Evolutionary conservation across 176 grass and related monocot species (phyloP).

Genomic region (Avena insularis): DNA sequence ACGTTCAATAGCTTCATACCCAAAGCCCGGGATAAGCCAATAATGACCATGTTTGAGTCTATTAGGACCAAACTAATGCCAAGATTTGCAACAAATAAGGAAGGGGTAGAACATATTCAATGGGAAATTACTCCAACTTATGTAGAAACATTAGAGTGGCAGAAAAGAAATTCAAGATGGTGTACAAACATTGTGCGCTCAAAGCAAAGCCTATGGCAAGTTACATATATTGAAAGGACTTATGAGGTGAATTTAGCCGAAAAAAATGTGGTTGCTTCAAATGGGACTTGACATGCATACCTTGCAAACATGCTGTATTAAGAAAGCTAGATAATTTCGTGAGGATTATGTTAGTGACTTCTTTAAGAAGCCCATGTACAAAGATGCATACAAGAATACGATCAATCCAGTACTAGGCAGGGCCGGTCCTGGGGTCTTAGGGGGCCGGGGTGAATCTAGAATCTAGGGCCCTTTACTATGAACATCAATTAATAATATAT

Average conservation of each 20-base stretch:
- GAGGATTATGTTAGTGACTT: too few species aligned
- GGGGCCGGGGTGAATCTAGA: too few species aligned
- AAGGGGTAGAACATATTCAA: neutral
- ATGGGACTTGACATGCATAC: too few species aligned
- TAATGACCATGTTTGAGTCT: neutral
- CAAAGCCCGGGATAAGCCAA: neutral
- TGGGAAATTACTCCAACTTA: conserved; percentile 6
- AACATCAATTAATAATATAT: too few species aligned
- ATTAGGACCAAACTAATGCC: neutral
- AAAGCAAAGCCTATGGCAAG: neutral
- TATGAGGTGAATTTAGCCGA: neutral
- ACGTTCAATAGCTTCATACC: neutral
- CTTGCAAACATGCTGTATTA: too few species aligned
- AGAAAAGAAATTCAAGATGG: neutral
- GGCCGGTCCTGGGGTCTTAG: too few species aligned
- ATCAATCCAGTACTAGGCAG: too few species aligned
- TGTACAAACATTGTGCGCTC: neutral
- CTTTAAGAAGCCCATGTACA: too few species aligned
- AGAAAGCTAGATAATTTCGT: too few species aligned
- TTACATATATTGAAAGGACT: neutral
- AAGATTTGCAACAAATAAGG: neutral
- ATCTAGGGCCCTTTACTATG: too few species aligned
- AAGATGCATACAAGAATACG: too few species aligned
- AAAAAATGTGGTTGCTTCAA: too few species aligned
- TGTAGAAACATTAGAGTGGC: neutral